Conservation (phyloP, 305 asterid genomes). For the Salvia sclarea region DNA sequence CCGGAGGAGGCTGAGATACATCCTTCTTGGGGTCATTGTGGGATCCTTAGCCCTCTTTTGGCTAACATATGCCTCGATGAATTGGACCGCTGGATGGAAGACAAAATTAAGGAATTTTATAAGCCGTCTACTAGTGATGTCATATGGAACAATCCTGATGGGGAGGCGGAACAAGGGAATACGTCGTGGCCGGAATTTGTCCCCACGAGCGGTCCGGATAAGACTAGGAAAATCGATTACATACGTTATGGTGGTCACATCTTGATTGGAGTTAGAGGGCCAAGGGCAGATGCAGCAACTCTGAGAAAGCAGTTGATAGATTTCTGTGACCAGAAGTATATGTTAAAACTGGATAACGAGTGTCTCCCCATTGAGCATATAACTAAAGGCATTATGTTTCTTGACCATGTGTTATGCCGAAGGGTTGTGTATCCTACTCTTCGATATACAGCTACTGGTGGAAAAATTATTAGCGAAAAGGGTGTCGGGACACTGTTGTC, state of each 20-base stretch:
- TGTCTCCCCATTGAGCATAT: constrained; percentile 91
- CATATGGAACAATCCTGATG: constrained; percentile 84
- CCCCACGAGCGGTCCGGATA: constrained; percentile 94
- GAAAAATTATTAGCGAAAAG: constrained; percentile 92
- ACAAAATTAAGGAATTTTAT: constrained; percentile 77
- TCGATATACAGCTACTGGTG: constrained; percentile 92
- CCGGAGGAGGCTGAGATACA: constrained; percentile 86
- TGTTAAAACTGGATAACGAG: constrained; percentile 90
- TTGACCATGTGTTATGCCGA: constrained; percentile 90
- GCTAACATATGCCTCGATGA: constrained; percentile 87
- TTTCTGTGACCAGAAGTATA: constrained; percentile 80
- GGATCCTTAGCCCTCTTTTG: constrained; percentile 85
- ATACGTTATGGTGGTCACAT: constrained; percentile 91
- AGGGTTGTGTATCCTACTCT: constrained; percentile 95
- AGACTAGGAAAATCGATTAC: constrained; percentile 90
- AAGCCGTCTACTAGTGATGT: constrained; percentile 82
- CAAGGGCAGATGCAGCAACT: constrained; percentile 93
- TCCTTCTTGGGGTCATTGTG: constrained; percentile 99
- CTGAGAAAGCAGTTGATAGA: constrained; percentile 82
- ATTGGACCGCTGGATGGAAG: constrained; percentile 92
- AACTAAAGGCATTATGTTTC: constrained; percentile 93
- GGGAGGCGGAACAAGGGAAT: constrained; percentile 84
- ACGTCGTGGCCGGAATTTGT: constrained; percentile 99
- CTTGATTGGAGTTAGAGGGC: constrained; percentile 91
- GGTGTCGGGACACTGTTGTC: constrained; percentile 92